Percentiles rank a stretch among this genome's conserved stretches.
These are phyloP conservation scores for Coccomyxa sp. DNA, from an alignment of 139 green algal species.

Conservation along the genomic window DNA sequence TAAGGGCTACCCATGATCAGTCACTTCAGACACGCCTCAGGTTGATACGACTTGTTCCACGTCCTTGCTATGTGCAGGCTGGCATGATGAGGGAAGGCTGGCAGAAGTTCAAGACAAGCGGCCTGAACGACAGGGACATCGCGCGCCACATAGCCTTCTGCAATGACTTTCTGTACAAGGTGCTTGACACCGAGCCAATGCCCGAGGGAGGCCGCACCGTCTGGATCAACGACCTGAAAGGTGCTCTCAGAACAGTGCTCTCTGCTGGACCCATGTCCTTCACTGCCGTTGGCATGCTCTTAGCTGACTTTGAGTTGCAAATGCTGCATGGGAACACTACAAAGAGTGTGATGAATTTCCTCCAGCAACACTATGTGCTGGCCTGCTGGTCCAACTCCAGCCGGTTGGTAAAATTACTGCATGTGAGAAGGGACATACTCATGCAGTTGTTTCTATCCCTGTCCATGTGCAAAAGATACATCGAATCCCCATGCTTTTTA, in stretches of 20 bases:
- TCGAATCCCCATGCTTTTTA: too few relatives aligned
- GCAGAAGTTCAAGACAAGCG: not conserved
- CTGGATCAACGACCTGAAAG: not conserved
- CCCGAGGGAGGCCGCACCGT: not conserved
- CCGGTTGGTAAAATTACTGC: too few relatives aligned
- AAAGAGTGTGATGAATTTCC: too few relatives aligned
- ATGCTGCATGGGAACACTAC: not conserved
- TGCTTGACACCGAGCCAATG: not conserved
- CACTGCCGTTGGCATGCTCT: not conserved
- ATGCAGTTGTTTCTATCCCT: too few relatives aligned
- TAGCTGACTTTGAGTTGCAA: not conserved
- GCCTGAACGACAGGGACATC: not conserved
- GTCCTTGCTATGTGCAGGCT: not conserved
- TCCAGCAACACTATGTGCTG: too few relatives aligned
- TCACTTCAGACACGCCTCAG: too few relatives aligned
- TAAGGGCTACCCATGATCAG: too few relatives aligned
- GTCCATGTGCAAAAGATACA: too few relatives aligned
- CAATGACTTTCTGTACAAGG: not conserved
- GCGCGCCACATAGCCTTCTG: not conserved
- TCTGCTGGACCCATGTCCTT: too few relatives aligned
- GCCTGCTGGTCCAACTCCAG: too few relatives aligned
- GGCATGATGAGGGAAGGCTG: not conserved
- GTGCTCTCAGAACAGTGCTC: not conserved
- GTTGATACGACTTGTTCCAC: too few relatives aligned
- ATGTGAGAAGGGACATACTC: too few relatives aligned